Evolutionary conservation across 768 basidiomycete species (phyloP), one percentile per base, ranked within the genome.

Genomic region (Punctularia strigosozonata): DNA sequence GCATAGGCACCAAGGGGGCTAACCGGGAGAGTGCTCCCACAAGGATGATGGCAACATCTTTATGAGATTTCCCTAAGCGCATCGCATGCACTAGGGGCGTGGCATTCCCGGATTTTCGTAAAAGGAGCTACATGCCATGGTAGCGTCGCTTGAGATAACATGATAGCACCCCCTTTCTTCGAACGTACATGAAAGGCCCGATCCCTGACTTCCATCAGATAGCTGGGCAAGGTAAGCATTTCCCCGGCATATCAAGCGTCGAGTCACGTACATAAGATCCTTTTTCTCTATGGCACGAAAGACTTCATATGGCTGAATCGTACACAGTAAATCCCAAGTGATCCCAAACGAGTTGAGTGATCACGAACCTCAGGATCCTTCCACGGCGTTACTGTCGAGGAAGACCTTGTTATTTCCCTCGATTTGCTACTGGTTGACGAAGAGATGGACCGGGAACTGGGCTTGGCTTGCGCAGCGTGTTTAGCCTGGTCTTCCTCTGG

Each of bases 41-140:
- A 2, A 98, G 66, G 4, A 94, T 50, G 43, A 98, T 86, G 3
- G 88, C 83, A 6, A 97, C 75, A 37, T 95, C 90, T 42, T 73
- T 66, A 47, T 88, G 80, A 26, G 74, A 72, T 44, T 68, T 60
- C 20, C 84, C 82, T 21, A 85, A 79, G 18, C 82, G 69, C 70
- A 94, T 88, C 1, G 90, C 88, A 52, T 97, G 89, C 5, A 95
- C 71, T 12, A 98, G 73, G 5, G 92, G 91, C 1, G 90, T 90
- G 18, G 79, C 77, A 28, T 84, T 81, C 2, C 87, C 89, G 25
- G 78, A 78, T 52, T 85, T 86, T 41, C 79, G 80, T n/a, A 94
- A 63, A 5, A 97, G 65, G 20, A 92, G 66, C 77, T 86, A 42
- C 10, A 13, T 6, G 20, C 24, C 23, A 25, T 6, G 35, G 45